Evolutionary conservation across 441 rosid genomes (phyloP), one percentile per base, ranked within the genome.

Genomic region (Croton laevigatus): DNA sequence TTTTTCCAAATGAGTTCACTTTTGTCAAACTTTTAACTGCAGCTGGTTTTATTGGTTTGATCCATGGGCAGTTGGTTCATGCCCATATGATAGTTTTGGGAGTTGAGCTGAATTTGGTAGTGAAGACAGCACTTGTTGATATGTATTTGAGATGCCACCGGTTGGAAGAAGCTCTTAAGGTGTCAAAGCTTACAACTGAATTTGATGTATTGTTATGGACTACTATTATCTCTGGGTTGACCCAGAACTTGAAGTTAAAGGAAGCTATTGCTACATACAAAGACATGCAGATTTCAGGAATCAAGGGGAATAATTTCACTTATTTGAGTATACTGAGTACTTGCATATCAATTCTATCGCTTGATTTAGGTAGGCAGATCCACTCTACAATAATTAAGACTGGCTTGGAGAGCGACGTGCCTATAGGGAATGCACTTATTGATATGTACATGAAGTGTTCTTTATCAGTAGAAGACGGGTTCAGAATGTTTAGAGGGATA

Each of bases 381-480:
- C 97, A 93, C 76, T 68, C 86, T 3, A 44, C 82, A 70, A 81
- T 91, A 73, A 79, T 93, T 71, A 88, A 82, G 81, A 79, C 82
- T 70, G 82, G 79, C 42, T 69, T 86, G 59, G 79, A 84, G 32
- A 34, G 79, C 36, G 84, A 88, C 62, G 78, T 88, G 34, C 87
- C 81, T 51, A 82, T 93, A n/a, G 91, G 88, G 58, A 93, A 93
- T 81, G 92, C 98, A 38, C 78, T 93, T 71, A 81, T 91, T 74
- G 97, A 91, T 74, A 91, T 91, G 97, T 93, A 93, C 72, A 89
- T 90, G 55, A 93, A 89, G 79, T 88, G 87, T 23, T 85, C 94
- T 62, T 82, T 74, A 61, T 71, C 77, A 16, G 75, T 76, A 51
- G 88, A 89, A 54, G 77, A 86, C 65, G 89, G 86, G 13, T 57